Evolutionary conservation across 2,329 filamentous ascomycete species (phyloP), one percentile per base, ranked within the genome.

Genomic region (Calonectria montana): DNA sequence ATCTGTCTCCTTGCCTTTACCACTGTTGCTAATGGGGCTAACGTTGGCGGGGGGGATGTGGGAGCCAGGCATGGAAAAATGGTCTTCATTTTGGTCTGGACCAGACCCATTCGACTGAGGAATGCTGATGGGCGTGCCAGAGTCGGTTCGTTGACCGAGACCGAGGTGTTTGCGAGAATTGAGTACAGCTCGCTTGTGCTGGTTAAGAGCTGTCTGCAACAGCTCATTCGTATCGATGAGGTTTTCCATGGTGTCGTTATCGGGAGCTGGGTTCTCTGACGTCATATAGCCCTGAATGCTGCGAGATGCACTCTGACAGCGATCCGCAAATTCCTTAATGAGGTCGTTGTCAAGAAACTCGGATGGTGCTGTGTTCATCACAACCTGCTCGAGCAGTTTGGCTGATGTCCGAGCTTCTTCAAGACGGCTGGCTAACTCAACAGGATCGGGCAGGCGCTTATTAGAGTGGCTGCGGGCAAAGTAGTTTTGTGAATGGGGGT

Each of bases 191-290:
- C 95, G 91, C 83, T 97, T 94, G 82, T 98, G 94, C 80, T 95
- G 92, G 74, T 92, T 97, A 47, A 96, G 88, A 0, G 96, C 93
- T 53, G 94, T 91, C 72, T 94, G 94, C 35, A 99, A 87, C 81
- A 96, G 94, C 83, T 98, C 97, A 81, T 97, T 98, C 16, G 95
- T 97, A 83, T 98, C 95, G 79, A 99, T 98, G 73, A 99, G 86
- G 16, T 92, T 96, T 81, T 97, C 92, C 90, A 98, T 95, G 1
- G 96, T 98, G 76, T 98, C 93, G 79, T 98, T 96, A 82, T 98
- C 97, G 0, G 96, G 96, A 1, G 90, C 82, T 0, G 96, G 96
- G 80, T 94, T 90, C 69, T 93, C 92, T 57, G 92, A 91, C 48
- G 92, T 88, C 87, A 98, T 98, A 84, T 97, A 98, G 37, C 88